A percentile compares a stretch with the other conserved stretches of the same genome.
These are phyloP conservation scores for Backusella luteola DNA, from an alignment of 192 early-diverging fungal species.

Conservation along the genomic window DNA sequence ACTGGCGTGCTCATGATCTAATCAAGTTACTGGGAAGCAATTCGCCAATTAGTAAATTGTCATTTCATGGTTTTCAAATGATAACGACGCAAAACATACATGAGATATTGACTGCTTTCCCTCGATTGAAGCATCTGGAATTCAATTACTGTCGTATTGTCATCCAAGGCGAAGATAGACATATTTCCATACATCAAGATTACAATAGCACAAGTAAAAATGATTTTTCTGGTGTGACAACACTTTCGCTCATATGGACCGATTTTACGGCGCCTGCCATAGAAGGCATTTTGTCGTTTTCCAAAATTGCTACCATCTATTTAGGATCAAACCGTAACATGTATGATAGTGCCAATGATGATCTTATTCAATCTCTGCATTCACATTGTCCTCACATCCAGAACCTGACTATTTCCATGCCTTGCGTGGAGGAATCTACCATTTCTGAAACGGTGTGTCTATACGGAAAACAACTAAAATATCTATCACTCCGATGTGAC, in stretches of 20 bases:
- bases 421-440: neutral
- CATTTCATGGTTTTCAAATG: neutral
- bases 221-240: neutral
- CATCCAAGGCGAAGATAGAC: neutral
- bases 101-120: neutral
- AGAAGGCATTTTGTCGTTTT: neutral
- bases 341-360: neutral
- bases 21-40: neutral
- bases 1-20: neutral
- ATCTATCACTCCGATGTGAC: neutral
- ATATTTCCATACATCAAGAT: neutral
- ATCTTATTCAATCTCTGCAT: neutral
- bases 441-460: neutral
- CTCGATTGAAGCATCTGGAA: neutral
- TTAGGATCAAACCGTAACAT: neutral
- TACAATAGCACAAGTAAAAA: neutral
- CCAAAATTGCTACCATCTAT: neutral
- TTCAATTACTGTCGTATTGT: neutral
- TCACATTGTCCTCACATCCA: neutral
- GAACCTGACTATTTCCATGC: neutral
- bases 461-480: neutral
- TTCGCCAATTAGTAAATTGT: neutral
- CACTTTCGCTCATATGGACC: neutral
- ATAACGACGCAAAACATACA: neutral
- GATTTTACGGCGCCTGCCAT: neutral